Evolutionary conservation across 1,284 basidiomycete genomes (phyloP), one percentile per base, ranked within the genome.

Genomic region (Ceratobasidium sp.): DNA sequence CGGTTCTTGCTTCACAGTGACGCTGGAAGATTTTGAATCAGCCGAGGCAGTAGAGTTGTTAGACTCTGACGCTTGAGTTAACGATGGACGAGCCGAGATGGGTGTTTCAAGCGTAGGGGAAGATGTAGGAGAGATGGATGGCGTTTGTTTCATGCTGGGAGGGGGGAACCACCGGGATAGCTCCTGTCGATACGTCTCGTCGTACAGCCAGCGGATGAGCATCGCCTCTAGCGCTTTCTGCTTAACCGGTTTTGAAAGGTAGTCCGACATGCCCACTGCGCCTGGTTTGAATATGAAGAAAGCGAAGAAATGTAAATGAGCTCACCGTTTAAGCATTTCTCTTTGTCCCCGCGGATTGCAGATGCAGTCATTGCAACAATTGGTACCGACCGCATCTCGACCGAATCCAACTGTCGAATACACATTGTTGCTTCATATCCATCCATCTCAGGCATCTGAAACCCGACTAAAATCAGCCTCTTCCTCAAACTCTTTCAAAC

Each of bases 401-500:
- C 61, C 20, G 67, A 69, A 15, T 62, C 77, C 5, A 61, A 40
- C n/a, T 70, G 67, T 56, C 77, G 67, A 61, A 78, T 78, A 44
- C 48, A 65, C 44, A 50, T 69, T 23, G 77, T 78, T 1, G 77
- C 77, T 42, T 78, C 66, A 28, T 78, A 78, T 20, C 77, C 77
- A 44, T 78, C 77, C 67, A 78, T 71, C 38, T 71, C 77, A 3
- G 77, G 77, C 77, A 78, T 78, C 69, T 78, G 44, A 26, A n/a
- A 28, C 15, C 50, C n/a, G 28, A 54, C 33, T 38, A 42, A 61
- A 46, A 10, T 54, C 13, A 62, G 28, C 59, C 26, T 6, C 59
- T 38, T n/a, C 7, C 13, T 40, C 28, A 38, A 59, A 40, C n/a
- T 20, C 48, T 20, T 1, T 5, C 5, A 15, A 15, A 50, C 15